These are phyloP conservation scores for Suillus hirtellus DNA, from an alignment of 768 basidiomycete genomes.

Conservation along the genomic window DNA sequence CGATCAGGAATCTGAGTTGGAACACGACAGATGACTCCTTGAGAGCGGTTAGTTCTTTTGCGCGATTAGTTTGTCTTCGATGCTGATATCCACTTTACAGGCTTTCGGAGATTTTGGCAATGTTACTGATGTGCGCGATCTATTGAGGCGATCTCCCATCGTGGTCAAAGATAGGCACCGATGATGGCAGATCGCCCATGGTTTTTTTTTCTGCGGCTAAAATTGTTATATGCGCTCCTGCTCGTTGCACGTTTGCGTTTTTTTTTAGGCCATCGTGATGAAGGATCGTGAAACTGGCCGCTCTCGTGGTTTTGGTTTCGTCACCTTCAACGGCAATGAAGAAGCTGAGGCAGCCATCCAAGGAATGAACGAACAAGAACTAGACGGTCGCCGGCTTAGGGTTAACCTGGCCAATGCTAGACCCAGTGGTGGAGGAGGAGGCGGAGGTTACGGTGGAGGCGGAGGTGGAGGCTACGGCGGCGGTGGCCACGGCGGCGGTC, in stretches of 20 bases:
- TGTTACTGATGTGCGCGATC: conserved; percentile 51
- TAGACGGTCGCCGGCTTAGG: conserved; percentile 55
- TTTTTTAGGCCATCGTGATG: conserved; percentile 35
- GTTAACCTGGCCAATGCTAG: conserved; percentile 44
- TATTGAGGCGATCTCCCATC: conserved; percentile 31
- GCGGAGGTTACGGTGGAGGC: conserved; percentile 15
- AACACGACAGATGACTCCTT: conserved; percentile 30
- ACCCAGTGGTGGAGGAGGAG: conserved; percentile 28
- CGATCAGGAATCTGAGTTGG: conserved; percentile 36
- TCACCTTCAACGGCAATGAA: conserved; percentile 33
- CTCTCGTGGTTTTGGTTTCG: conserved; percentile 60
- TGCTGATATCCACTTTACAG: conserved; percentile 23
- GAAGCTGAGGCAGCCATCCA: conserved; percentile 49
- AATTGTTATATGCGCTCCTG: conserved; percentile 27
- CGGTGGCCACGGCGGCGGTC: conserved; percentile 14
- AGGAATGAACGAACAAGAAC: conserved; percentile 49
- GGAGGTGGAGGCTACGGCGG: conserved; percentile 13
- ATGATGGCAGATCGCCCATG: conserved; percentile 30
- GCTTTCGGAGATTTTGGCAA: conserved; percentile 45
- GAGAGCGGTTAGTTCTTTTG: conserved; percentile 23
- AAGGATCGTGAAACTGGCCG: conserved; percentile 58
- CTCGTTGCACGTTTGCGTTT: conserved; percentile 11
- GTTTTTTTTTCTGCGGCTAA: conserved; percentile 24
- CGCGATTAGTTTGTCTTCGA: not conserved
- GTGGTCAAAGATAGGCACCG: conserved; percentile 19